Base-by-base conservation (phyloP, 2,329 filamentous ascomycete genomes). In the Diaporthe nobilis region DNA sequence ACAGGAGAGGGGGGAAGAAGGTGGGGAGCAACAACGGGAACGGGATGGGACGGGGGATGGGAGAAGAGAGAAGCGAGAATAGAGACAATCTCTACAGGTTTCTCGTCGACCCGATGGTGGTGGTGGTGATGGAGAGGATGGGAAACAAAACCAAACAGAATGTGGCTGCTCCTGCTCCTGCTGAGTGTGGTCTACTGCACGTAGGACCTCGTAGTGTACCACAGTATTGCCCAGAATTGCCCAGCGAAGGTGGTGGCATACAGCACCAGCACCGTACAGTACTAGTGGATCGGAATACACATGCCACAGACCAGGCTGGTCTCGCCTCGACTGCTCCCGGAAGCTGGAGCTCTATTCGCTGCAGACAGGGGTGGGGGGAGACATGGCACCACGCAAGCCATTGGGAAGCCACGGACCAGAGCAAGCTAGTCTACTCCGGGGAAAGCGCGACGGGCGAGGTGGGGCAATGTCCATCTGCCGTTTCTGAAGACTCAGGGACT, bases 31-130 rank as follows among this genome's bases (percentile, higher is more conserved):
- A 63, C 28, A 42, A 22, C 28, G 28, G 20, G 31, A 22, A 53
- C 20, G 57, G 71, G 47, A 63, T 65, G 71, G 37, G 58, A 73
- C 39, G 58, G 57, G 44, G 57, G 60, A 68, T 67, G 71, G 44
- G 49, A 49, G 34, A 47, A 65, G 70, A 63, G 58, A 68, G 72
- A 68, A 55, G 61, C 57, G 42, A 75, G 47, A 71, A 65, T 37
- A 74, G 63, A 74, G 75, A 65, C 39, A 71, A 25, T 74, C 74
- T 76, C 75, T 74, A 51, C 22, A 49, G 47, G 55, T 34, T 76
- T 74, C 75, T 76, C 75, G 72, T 76, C 37, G 71, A 63, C 63
- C 75, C 71, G 68, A 57, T 72, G 73, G 58, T 65, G 67, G 58
- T 65, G 67, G 51, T 74, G 63, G 53, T 61, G 65, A 28, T 75